A percentile compares a stretch with the other conserved stretches of the same genome.
phyloP scores from a whole-genome alignment of 371 early-diverging fungal genomes.

The Nematocida sp. region DNA sequence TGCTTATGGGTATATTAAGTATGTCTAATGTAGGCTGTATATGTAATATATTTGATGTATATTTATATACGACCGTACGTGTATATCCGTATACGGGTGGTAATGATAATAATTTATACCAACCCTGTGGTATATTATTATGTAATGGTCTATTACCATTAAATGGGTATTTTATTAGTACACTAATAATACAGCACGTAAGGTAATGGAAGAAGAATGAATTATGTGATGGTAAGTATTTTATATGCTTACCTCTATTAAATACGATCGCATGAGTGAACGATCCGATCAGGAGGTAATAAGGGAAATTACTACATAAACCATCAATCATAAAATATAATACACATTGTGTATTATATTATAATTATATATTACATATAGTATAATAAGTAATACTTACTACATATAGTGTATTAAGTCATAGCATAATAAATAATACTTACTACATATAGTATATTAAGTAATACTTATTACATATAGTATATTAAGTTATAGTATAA shows the following conservation, averaged over 20 bases:
- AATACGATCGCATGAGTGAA: conserved; percentile 34
- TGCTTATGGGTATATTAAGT: conserved; percentile 10
- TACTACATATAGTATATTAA: no score
- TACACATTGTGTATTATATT: not conserved
- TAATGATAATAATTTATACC: not conserved
- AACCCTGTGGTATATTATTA: conserved; percentile 25
- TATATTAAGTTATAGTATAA: no score
- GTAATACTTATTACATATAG: no score
- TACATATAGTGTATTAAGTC: no score
- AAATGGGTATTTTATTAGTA: conserved; percentile 46
- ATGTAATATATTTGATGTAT: not conserved
- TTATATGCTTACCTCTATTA: not conserved
- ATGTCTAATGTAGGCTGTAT: conserved; percentile 37
- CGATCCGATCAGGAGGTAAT: conserved; percentile 1
- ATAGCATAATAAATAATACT: no score
- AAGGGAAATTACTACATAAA: conserved; percentile 34
- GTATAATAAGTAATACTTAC: no score
- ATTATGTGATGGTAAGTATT: conserved; percentile 8
- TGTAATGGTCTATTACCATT: conserved; percentile 5
- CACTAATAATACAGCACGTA: conserved; percentile 37
- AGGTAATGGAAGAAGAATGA: conserved; percentile 10
- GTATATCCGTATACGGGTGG: not conserved
- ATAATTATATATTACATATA: not conserved
- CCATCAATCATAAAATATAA: conserved; percentile 26
- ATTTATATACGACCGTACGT: not conserved